phyloP scores from a whole-genome alignment of 768 basidiomycete species.

The Wakefieldia striispora region DNA sequence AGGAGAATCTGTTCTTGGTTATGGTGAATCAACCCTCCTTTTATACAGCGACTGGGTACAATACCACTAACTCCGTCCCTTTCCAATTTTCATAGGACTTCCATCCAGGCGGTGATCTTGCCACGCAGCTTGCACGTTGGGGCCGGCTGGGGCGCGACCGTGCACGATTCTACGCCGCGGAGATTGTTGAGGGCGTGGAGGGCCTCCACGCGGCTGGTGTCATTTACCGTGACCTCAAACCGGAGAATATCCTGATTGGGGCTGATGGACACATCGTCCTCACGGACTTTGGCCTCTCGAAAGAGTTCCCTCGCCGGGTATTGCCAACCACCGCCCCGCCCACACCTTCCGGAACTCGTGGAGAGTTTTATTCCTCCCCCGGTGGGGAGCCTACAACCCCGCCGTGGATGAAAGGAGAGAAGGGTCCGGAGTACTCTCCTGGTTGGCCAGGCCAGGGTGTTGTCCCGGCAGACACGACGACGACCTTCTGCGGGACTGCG shows the following conservation, averaged over 20 bases:
- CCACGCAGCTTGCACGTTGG: slow-evolving; percentile 96
- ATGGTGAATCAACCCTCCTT: slow-evolving; percentile 56
- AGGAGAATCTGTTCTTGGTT: slow-evolving; percentile 94
- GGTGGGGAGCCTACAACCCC: slow-evolving; percentile 48
- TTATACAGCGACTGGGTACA: slow-evolving; percentile 8
- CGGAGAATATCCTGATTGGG: slow-evolving; percentile 94
- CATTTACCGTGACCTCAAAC: slow-evolving; percentile 96
- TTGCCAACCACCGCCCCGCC: slow-evolving; percentile 49
- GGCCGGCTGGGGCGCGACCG: slow-evolving; percentile 90
- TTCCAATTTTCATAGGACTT: slow-evolving; percentile 60
- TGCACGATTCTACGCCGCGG: slow-evolving; percentile 95
- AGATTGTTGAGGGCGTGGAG: slow-evolving; percentile 96
- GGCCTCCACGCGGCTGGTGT: slow-evolving; percentile 92
- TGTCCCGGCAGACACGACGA: slow-evolving; percentile 63
- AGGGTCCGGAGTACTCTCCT: slow-evolving; percentile 46
- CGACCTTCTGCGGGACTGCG: slow-evolving; percentile 93
- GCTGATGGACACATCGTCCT: slow-evolving; percentile 94
- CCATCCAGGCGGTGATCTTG: slow-evolving; percentile 94
- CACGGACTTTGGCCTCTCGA: slow-evolving; percentile 95
- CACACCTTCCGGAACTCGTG: slow-evolving; percentile 51
- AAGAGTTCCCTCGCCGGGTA: slow-evolving; percentile 73
- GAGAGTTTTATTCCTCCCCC: slow-evolving; percentile 53
- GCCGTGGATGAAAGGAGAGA: slow-evolving; percentile 75
- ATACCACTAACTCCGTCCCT: slow-evolving; percentile 10
- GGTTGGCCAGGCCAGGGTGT: slow-evolving; percentile 58